Evolutionary conservation across 2,329 filamentous ascomycete species (phyloP).

Genomic region (Penicillium digitatum): DNA sequence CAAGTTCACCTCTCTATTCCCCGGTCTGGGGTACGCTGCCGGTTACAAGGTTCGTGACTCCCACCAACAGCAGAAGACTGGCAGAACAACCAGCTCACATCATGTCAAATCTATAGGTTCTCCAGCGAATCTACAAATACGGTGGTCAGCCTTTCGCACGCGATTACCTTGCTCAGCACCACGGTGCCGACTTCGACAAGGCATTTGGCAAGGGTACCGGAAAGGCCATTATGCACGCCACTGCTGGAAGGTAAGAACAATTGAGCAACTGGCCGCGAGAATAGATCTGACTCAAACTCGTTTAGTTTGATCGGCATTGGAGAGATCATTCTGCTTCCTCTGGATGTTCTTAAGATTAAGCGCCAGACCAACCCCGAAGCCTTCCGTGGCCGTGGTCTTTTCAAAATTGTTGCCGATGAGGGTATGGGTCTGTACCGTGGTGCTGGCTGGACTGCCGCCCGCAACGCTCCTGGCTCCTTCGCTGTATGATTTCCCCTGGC

Average conservation of each 20-base stretch:
- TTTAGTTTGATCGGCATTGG: slow-evolving; percentile 87
- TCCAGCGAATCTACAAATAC: slow-evolving; percentile 98
- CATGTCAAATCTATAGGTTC: slow-evolving; percentile 51
- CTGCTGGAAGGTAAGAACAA: slow-evolving; percentile 70
- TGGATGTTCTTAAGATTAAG: slow-evolving; percentile 99
- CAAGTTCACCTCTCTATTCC: slow-evolving; percentile 95
- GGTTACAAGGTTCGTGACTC: slow-evolving; percentile 73
- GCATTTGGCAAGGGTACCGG: slow-evolving; percentile 95
- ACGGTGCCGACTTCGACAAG: slow-evolving; percentile 77
- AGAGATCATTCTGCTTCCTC: slow-evolving; percentile 88
- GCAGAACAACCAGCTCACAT: background rate
- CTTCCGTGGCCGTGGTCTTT: slow-evolving; percentile 86
- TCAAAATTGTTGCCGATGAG: slow-evolving; percentile 88
- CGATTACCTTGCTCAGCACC: slow-evolving; percentile 77
- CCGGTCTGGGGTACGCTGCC: slow-evolving; percentile 92
- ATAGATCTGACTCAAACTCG: slow-evolving; percentile 4
- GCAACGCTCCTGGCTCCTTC: slow-evolving; percentile 95
- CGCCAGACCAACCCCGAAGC: slow-evolving; percentile 98
- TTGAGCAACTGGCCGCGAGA: background rate
- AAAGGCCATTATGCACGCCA: slow-evolving; percentile 97
- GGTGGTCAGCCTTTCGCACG: slow-evolving; percentile 93
- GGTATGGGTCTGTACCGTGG: slow-evolving; percentile 94
- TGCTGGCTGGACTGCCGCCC: slow-evolving; percentile 94
- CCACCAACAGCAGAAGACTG: background rate
- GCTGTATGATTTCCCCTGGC: slow-evolving; percentile 60